These are phyloP conservation scores for Auriculariales sp. DNA, from an alignment of 768 basidiomycete species.

Conservation along the genomic window DNA sequence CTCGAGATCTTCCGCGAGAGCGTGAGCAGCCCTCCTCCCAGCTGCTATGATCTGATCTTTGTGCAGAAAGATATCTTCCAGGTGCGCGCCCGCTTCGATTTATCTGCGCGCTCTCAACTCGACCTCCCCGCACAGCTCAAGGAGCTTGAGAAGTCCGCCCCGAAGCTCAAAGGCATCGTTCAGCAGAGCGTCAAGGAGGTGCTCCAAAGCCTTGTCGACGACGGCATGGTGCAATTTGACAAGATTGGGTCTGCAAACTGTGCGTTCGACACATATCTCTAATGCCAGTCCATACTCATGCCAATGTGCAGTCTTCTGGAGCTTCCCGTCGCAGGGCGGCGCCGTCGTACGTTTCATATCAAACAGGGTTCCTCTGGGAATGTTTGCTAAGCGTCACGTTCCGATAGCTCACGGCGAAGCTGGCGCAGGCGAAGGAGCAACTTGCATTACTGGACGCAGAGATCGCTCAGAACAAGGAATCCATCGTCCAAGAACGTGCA, in stretches of 20 bases:
- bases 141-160: constrained; percentile 80
- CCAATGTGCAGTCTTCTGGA: constrained; percentile 68
- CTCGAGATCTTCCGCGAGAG: constrained; percentile 91
- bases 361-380: no score
- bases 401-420: constrained; percentile 40
- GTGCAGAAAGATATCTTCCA: no score
- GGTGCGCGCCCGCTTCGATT: no score
- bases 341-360: constrained; percentile 35
- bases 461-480: constrained; percentile 30
- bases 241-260: constrained; percentile 95
- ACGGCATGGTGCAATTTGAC: constrained; percentile 72
- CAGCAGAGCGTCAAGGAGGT: constrained; percentile 89
- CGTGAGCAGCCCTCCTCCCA: constrained; percentile 22
- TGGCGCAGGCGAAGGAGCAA: constrained; percentile 34
- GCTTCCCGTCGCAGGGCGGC: constrained; percentile 82
- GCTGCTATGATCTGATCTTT: neutral
- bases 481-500: constrained; percentile 35
- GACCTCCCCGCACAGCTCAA: constrained; percentile 69
- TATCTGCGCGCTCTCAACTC: no score
- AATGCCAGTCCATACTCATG: neutral
- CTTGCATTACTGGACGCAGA: constrained; percentile 29
- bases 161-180: constrained; percentile 85
- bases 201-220: constrained; percentile 73
- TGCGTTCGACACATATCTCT: constrained; percentile 21
- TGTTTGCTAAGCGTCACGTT: constrained; percentile 1